Base-by-base conservation (phyloP, 75 land plant species). In the Isoetes taiwanensis region DNA sequence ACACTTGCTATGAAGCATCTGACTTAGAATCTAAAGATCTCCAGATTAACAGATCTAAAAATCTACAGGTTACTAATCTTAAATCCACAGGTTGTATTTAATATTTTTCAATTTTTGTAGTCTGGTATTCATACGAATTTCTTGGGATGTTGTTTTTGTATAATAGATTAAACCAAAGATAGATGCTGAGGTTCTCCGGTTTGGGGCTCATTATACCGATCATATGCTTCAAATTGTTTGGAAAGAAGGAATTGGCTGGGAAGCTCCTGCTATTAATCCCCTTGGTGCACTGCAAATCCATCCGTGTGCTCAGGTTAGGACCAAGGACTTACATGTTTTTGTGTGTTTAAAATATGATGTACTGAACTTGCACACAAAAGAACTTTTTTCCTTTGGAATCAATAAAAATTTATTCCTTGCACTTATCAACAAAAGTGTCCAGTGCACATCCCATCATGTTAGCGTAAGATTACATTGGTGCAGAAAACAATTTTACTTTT, bases 221-320 rank as follows among this genome's bases (percentile, higher is more conserved):
- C 64, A 66, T 48, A 66, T 66, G 69, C 63, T 66, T 3, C 69
- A 59, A 42, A 60, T 52, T 30, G 24, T 54, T 6, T 66, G 69
- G 69, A 66, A 66, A 31, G 69, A 66, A 27, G 64, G 60, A 8
- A n/a, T 43, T 3, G 69, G 69, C 28, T 66, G 69, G 69, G 50
- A 31, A 10, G 31, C 30, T 25, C 64, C 69, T 29, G 26, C 53
- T 6, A 66, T 66, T 48, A 55, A 38, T 26, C 69, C 69, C 3
- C 54, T 66, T 27, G 64, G 41, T 3, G 64, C 69, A 5, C 52
- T 66, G n/a, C 23, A 62, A 19, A 52, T 66, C 32, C 64, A 66
- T 38, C 69, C 69, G 28, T 66, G 69, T 59, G 69, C 69, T 10
- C 69, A 66, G 64, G 69, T 66, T 27, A 32, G 11, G 25, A 27